Conservation (phyloP, 225 moss, liverwort and hornwort species). For the Physcomitrium patens region DNA sequence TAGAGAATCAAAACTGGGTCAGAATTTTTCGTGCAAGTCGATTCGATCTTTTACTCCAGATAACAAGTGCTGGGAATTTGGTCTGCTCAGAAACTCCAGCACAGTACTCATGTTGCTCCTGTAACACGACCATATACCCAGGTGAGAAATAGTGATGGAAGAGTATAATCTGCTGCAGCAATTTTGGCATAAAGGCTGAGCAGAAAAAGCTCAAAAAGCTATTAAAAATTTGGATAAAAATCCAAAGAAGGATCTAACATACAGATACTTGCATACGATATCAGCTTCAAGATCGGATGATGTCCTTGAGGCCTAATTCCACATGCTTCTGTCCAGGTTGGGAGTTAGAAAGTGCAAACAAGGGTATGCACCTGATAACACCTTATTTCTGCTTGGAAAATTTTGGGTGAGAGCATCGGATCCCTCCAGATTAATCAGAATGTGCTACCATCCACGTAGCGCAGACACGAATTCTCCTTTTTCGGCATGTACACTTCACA, state of each 20-base stretch:
- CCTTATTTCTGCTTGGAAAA: conserved; percentile 85
- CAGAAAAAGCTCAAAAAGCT: neutral
- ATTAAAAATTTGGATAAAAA: neutral
- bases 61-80: conserved; percentile 87
- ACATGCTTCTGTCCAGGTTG: no score
- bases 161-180: neutral
- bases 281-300: neutral
- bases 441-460: conserved; percentile 95
- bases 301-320: no score
- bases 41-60: conserved; percentile 84
- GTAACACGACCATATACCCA: conserved; percentile 25
- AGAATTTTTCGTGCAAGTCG: conserved; percentile 72
- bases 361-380: neutral
- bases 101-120: conserved; percentile 88
- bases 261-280: neutral
- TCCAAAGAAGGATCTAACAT: neutral
- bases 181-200: neutral
- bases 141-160: neutral
- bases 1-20: conserved; percentile 57
- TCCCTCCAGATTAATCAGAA: conserved; percentile 91
- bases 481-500: conserved; percentile 87
- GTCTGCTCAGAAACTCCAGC: conserved; percentile 82
- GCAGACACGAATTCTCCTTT: conserved; percentile 89
- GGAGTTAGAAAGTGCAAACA: no score
- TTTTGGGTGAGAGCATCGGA: conserved; percentile 94